These are phyloP conservation scores for Macaranga tanarius DNA, from an alignment of 441 rosid species.

Conservation along the genomic window DNA sequence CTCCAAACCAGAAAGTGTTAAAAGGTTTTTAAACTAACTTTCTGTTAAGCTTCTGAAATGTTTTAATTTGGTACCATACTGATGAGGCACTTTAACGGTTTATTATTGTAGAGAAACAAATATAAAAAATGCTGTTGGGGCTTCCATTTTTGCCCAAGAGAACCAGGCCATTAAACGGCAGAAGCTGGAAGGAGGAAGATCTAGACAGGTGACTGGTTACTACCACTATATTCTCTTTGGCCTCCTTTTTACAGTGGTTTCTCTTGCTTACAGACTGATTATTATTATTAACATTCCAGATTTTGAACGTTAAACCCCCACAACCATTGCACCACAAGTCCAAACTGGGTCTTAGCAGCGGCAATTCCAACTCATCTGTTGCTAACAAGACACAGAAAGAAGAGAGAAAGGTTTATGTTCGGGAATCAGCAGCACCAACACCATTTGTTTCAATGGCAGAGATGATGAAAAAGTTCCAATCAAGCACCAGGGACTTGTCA, in stretches of 20 bases:
- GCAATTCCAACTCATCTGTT: constrained; percentile 44
- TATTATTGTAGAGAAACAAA: constrained; percentile 37
- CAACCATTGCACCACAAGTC: constrained; percentile 76
- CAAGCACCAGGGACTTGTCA: constrained; percentile 75
- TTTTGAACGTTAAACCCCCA: constrained; percentile 68
- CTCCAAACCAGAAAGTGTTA: constrained; percentile 38
- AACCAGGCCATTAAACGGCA: constrained; percentile 93
- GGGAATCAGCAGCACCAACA: constrained; percentile 43
- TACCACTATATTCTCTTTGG: background rate
- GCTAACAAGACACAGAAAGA: constrained; percentile 48
- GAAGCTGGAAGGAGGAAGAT: constrained; percentile 87
- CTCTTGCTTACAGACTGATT: constrained; percentile 2
- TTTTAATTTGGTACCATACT: background rate
- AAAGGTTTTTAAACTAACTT: constrained; percentile 34
- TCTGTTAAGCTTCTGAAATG: constrained; percentile 11
- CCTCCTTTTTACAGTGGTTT: background rate
- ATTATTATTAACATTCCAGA: constrained; percentile 42
- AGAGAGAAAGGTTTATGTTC: constrained; percentile 87
- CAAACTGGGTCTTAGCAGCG: constrained; percentile 54
- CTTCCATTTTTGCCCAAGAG: constrained; percentile 65
- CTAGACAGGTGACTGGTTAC: constrained; percentile 66
- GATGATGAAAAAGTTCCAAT: constrained; percentile 82
- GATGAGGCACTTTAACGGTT: background rate
- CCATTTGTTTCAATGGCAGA: constrained; percentile 92
- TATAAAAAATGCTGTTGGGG: constrained; percentile 33